Evolutionary conservation across 139 green algal genomes (phyloP), one percentile per base, ranked within the genome.

Genomic region (Ulvella scutata): DNA sequence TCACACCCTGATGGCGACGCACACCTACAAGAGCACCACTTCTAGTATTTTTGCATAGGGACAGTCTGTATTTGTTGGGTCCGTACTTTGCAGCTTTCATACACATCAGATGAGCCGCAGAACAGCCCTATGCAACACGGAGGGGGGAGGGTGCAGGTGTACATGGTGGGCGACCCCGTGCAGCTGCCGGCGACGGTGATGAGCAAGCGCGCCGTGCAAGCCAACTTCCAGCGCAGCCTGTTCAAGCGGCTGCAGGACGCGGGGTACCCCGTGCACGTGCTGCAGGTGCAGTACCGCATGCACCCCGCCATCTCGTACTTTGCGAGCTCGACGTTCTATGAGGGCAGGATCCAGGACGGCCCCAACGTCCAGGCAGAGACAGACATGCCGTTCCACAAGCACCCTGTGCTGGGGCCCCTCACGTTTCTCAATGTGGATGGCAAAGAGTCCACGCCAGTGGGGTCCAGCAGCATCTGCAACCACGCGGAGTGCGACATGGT

Each of bases 221-320:
- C 80, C 62, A 80, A 79, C 36, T 93, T 93, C 75, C 77, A 88
- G 73, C 44, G 62, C 21, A 87, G 80, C 37, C 74, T 92, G 61
- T 91, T 92, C 87, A 88, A 87, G 80, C 75, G 91, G 3, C 80
- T 97, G 79, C 59, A 74, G 75, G 35, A 36, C 26, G 81, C 79
- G 0, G 88, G 88, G 33, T 81, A 83, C 67, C 80, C 80, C 4
- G 79, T 80, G 59, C 43, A 80, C 43, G 62, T 90, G 35, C 79
- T 81, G 61, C 34, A 82, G 37, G 74, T 76, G n/a, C 90, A 95
- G 82, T 96, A 94, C 83, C 85, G 90, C 62, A 96, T 96, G 91
- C 87, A 95, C 62, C 91, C 91, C 3, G 37, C 76, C 9, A 92
- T 96, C 74, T 82, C 82, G 40, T 4, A 34, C 61, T 96, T 95